Conservation (phyloP, 768 basidiomycete species). For the Cystobasidium tubakii region DNA sequence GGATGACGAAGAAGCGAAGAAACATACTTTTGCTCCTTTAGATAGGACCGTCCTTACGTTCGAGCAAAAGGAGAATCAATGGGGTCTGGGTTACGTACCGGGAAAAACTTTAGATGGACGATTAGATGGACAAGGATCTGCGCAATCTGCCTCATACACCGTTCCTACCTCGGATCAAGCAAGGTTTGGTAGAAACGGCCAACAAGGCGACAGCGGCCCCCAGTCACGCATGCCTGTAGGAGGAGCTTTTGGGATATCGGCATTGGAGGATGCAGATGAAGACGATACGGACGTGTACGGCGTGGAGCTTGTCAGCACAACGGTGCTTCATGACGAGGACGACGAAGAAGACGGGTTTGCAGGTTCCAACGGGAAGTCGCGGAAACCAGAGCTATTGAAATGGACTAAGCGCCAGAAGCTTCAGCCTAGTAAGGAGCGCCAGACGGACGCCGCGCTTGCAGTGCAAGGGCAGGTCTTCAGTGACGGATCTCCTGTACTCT, state of each 20-base stretch:
- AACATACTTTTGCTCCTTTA: conserved; percentile 77
- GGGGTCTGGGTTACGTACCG: conserved; percentile 76
- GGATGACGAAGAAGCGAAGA: conserved; percentile 68
- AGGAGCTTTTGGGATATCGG: conserved; percentile 77
- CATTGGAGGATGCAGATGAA: conserved; percentile 86
- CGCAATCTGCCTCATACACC: background rate
- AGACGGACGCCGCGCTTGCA: background rate
- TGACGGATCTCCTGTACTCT: conserved; percentile 67
- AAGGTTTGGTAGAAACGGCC: conserved; percentile 6
- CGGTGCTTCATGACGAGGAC: conserved; percentile 59
- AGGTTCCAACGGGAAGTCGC: conserved; percentile 29
- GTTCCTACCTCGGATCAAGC: background rate
- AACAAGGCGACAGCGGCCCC: background rate
- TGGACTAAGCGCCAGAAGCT: background rate
- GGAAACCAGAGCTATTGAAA: conserved; percentile 1
- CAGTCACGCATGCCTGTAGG: conserved; percentile 32
- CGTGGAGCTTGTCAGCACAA: conserved; percentile 55
- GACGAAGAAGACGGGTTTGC: conserved; percentile 57
- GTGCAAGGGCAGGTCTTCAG: conserved; percentile 53
- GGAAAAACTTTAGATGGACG: conserved; percentile 50
- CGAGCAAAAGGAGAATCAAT: conserved; percentile 63
- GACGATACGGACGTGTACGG: conserved; percentile 77
- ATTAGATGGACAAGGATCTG: background rate
- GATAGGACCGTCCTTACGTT: conserved; percentile 65
- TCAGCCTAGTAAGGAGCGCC: conserved; percentile 19